phyloP scores from a whole-genome alignment of 2,329 filamentous ascomycete genomes.

The Fusarium veterinarium region DNA sequence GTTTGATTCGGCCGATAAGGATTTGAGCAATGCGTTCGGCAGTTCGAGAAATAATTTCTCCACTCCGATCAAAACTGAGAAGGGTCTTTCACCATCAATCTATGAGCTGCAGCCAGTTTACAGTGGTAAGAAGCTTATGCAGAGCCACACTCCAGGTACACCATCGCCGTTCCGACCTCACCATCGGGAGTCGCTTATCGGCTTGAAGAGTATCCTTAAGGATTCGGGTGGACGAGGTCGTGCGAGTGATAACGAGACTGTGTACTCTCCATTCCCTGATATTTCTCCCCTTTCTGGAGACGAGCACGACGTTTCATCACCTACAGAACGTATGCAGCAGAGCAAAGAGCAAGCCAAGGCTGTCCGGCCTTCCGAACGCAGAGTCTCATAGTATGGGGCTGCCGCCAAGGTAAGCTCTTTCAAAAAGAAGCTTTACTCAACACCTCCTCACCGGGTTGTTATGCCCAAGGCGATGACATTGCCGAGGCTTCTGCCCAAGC shows the following conservation, averaged over 20 bases:
- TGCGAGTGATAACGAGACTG: not conserved
- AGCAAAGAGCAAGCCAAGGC: conserved; percentile 27
- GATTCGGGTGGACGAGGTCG: not conserved
- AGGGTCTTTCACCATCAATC: not conserved
- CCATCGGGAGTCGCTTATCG: conserved; percentile 29
- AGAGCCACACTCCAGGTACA: not conserved
- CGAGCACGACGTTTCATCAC: conserved; percentile 18
- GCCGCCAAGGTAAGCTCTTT: not conserved
- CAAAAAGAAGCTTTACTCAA: not conserved
- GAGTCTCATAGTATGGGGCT: conserved; percentile 12
- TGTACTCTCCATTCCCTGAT: not conserved
- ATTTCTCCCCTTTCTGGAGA: conserved; percentile 14
- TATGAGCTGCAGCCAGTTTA: conserved; percentile 36
- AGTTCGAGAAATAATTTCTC: not conserved
- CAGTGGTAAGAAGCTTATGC: conserved; percentile 21
- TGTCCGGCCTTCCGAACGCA: conserved; percentile 5
- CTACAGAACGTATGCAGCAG: conserved; percentile 26
- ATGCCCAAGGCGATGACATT: not conserved
- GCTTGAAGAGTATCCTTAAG: conserved; percentile 41
- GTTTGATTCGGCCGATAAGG: not conserved
- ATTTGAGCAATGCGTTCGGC: not conserved
- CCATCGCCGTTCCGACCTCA: conserved; percentile 30
- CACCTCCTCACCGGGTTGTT: not conserved
- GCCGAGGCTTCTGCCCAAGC: conserved; percentile 1
- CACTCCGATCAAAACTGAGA: not conserved